Base-by-base conservation (phyloP, 345 rosid genomes). In the Reutealis trisperma region DNA sequence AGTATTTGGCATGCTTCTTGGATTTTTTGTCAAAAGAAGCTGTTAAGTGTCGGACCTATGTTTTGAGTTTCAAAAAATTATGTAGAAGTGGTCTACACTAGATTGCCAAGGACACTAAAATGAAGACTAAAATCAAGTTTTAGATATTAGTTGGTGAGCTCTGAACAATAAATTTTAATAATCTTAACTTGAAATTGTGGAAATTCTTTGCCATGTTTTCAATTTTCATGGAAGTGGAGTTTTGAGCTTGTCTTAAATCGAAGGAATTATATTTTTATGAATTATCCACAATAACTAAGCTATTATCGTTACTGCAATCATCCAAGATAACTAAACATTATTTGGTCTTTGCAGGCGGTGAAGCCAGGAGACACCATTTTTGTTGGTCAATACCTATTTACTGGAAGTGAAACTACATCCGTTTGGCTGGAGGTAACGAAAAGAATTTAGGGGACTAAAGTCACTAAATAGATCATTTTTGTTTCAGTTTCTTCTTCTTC, bases 401-500 rank as follows among this genome's bases (percentile, higher is more conserved):
- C 99, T 58, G 98, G 99, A 66, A 93, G 97, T 85, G 99, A 96
- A 86, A 92, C 98, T 69, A 93, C 98, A 76, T 93, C 99, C 63
- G 99, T 92, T 1, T 96, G 97, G 98, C 91, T 92, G 67, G 99
- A 96, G 99, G 98, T 93, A 82, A 80, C 77, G 63, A 66, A 32
- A 37, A 37, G 1, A 60, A 71, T 72, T 69, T 63, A 9, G 60
- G 70, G 45, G 45, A 37, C 16, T 75, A 2, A 60, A 27, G 60
- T 25, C 37, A 44, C n/a, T 54, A 30, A 42, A 49, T 57, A 22
- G 45, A 63, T 57, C 19, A 19, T 25, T 1, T 59, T 25, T 19
- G 18, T 19, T 47, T 73, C 27, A 7, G 19, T 44, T 45, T 6
- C 8, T 21, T 74, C 14, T 37, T 44, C 5, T 44, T 21, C 2